Base-by-base conservation (phyloP, 176 grass and related monocot genomes). In the Chloris gayana region DNA sequence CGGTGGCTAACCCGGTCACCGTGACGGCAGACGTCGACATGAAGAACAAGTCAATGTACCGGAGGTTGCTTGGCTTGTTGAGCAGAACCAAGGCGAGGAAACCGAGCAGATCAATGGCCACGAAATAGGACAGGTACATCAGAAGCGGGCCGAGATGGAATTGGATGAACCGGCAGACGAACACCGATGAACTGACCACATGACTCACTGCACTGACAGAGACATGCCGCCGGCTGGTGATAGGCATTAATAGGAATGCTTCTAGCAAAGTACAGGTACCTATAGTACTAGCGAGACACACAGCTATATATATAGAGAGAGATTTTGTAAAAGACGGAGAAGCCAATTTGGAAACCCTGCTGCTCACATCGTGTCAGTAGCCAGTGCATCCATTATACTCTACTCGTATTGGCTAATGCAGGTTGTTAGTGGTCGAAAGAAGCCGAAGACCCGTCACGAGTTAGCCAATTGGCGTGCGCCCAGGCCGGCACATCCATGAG, bases 21-120 rank as follows among this genome's bases (percentile, higher is more conserved):
- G 95, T 98, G 10, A 89, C 77, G 21, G 92, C 76, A 1, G 92
- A 98, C 6, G 87, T 89, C 0, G 89, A 90, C 71, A 94, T 72
- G 77, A 88, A 98, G 24, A 92, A 35, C 74, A 91, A 49, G 60
- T 98, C 95, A 35, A 94, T 7, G 70, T 83, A 77, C 0, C 83
- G 68, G 17, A 74, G 80, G 17, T 79, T 78, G 26, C 14, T 18
- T 54, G 19, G 51, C 76, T 85, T 46, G 89, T 74, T 74, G 33
- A 97, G 85, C 1, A 82, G 46, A 45, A 85, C 72, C 66, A 94
- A 26, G 12, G 78, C 78, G 27, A 89, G 73, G 71, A 87, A 94
- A 9, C 95, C 91, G 64, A 94, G 69, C 0, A 97, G 59, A 72
- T 84, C 80, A 29, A 98, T 30, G 68, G 64, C 58, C 30, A 92